Base-by-base conservation (phyloP, 2,329 filamentous ascomycete genomes). In the Annulohypoxylon truncatum region DNA sequence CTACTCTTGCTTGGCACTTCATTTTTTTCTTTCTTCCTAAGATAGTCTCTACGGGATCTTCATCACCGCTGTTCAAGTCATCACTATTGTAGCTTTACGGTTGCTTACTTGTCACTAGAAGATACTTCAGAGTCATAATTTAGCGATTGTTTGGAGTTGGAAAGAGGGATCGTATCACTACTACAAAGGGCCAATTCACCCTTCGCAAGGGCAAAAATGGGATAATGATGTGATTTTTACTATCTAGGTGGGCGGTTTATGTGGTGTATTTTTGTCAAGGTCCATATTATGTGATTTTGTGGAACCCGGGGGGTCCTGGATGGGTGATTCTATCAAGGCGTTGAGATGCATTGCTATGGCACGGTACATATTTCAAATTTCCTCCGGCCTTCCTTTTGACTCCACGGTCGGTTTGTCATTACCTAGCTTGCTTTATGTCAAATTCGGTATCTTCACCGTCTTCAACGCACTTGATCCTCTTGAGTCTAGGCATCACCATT, bases 31-130 rank as follows among this genome's bases (percentile, higher is more conserved):
- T 47, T 40, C 35, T n/a, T 38, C 15, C 2, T 48, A 47, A 15
- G 29, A 38, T 52, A n/a, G 20, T 55, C 9, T 44, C 13, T 46
- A 31, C 52, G 52, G 38, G 26, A 57, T 57, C 42, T 51, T 44
- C 55, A 20, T 55, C 15, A 46, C 33, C 48, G 18, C 29, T 44
- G 24, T 47, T 53, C 29, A 62, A 48, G 8, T 24, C 35, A 28
- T 54, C 44, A 47, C 35, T 53, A 40, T 28, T 40, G 35, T 29
- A 47, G 29, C 57, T 56, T 6, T 38, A 33, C 52, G 50, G 44
- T 61, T 58, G 40, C 63, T 66, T 66, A 68, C 59, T 55, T 53
- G 48, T 66, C 52, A 53, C 52, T 58, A 68, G 58, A 66, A 55
- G 54, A 63, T 50, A 20, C 51, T 46, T 61, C 51, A 50, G 44